Evolutionary conservation across 441 rosid species (phyloP).

Genomic region (Erysimum pusillum): DNA sequence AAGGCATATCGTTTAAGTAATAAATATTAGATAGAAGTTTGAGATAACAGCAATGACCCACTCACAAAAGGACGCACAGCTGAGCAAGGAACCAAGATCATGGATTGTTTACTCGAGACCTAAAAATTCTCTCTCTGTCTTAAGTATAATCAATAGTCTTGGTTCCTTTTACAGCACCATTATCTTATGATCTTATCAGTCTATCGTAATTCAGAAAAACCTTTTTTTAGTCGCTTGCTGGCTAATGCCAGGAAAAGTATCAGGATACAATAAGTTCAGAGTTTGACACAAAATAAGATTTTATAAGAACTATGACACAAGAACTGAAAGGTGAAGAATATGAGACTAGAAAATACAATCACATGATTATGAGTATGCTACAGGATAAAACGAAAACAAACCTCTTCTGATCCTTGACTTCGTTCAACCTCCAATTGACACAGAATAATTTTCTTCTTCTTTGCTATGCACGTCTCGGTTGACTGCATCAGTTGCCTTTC

Average conservation of each 20-base stretch:
- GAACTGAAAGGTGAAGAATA: constrained; percentile 1
- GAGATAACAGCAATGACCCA: constrained; percentile 10
- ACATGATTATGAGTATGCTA: not conserved
- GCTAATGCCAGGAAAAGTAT: constrained; percentile 17
- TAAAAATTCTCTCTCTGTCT: not conserved
- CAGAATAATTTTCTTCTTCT: constrained; percentile 94
- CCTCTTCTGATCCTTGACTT: constrained; percentile 92
- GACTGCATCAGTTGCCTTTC: constrained; percentile 98
- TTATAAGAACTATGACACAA: constrained; percentile 22
- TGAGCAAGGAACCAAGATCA: constrained; percentile 33
- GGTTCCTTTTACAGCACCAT: constrained; percentile 24
- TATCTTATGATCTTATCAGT: constrained; percentile 21
- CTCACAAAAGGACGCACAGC: not conserved
- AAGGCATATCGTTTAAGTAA: not conserved
- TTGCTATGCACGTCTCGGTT: constrained; percentile 84
- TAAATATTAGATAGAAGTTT: constrained; percentile 7
- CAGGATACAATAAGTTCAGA: constrained; percentile 15
- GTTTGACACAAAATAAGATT: constrained; percentile 23
- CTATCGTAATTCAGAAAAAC: not conserved
- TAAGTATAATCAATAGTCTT: not conserved
- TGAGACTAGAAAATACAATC: not conserved
- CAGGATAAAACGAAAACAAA: constrained; percentile 39
- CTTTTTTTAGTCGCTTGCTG: not conserved
- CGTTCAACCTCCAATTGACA: constrained; percentile 92
- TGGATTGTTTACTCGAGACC: not conserved